A percentile compares a stretch with the other conserved stretches of the same genome.
Evolutionary conservation across 2,329 filamentous ascomycete genomes (phyloP).

Genomic region (Raffaelea deltoideospora): DNA sequence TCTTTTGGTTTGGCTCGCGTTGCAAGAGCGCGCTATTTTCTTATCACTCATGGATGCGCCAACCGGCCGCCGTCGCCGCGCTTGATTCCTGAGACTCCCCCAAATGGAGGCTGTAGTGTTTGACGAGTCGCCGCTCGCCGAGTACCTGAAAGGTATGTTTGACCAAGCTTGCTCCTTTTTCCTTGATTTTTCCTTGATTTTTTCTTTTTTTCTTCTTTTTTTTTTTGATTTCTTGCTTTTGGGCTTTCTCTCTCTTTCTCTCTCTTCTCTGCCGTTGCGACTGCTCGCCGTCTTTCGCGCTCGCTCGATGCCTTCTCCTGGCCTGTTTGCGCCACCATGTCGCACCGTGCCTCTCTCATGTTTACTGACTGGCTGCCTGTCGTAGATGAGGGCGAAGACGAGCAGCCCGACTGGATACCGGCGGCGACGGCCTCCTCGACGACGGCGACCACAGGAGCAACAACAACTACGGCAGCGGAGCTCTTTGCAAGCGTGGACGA

Average conservation of each 20-base stretch:
- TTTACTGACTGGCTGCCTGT: slow-evolving; percentile 6
- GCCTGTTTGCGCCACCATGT: too few relatives aligned
- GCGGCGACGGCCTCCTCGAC: slow-evolving; percentile 11
- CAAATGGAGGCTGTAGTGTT: slow-evolving; percentile 77
- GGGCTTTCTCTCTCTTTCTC: neutral
- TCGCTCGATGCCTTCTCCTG: neutral
- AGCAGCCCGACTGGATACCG: slow-evolving; percentile 31
- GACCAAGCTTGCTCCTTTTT: too few relatives aligned
- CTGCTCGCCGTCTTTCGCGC: neutral
- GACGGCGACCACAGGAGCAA: neutral
- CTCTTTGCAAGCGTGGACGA: too few relatives aligned
- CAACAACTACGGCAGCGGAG: too few relatives aligned
- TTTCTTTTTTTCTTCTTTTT: slow-evolving; percentile 1
- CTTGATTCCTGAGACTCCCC: too few relatives aligned
- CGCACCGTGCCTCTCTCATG: too few relatives aligned
- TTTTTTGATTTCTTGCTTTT: neutral
- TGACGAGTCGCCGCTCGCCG: slow-evolving; percentile 74
- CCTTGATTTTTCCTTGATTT: slow-evolving; percentile 1
- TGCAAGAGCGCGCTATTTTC: too few relatives aligned
- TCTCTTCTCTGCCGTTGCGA: too few relatives aligned
- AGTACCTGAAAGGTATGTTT: slow-evolving; percentile 76
- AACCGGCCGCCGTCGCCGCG: neutral
- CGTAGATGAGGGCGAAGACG: slow-evolving; percentile 33
- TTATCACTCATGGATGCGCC: neutral
- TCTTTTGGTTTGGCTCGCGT: neutral